A percentile compares a stretch with the other conserved stretches of the same genome.
phyloP scores from a whole-genome alignment of 306 rosid genomes.

The Ammopiptanthus mongolicus region DNA sequence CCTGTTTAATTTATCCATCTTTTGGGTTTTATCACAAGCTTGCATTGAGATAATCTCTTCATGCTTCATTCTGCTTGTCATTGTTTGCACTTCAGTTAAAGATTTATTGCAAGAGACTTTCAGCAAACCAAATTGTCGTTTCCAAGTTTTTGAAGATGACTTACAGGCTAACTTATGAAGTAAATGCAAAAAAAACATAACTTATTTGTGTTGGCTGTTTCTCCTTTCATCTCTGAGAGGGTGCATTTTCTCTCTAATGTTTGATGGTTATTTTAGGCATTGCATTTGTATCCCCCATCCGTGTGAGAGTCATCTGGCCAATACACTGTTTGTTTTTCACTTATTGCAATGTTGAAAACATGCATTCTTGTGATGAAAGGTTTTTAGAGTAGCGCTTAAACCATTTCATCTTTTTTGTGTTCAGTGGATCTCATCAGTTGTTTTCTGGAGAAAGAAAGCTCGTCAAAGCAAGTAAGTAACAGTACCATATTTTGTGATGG shows the following conservation, averaged over 20 bases:
- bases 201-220: not conserved
- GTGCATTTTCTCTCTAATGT: not conserved
- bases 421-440: slow-evolving; percentile 65
- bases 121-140: not conserved
- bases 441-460: slow-evolving; percentile 81
- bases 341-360: not conserved
- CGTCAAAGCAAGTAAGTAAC: slow-evolving; percentile 82
- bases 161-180: not conserved
- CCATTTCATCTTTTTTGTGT: slow-evolving; percentile 17
- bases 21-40: not conserved
- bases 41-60: not conserved
- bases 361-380: not conserved
- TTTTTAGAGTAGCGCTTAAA: slow-evolving; percentile 1
- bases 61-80: not conserved
- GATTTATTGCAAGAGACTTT: not conserved
- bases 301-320: not conserved
- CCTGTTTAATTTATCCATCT: not conserved
- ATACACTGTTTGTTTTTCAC: not conserved
- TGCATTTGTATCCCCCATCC: not conserved
- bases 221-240: not conserved
- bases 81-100: not conserved
- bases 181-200: not conserved
- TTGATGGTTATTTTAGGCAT: not conserved
- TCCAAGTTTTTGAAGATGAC: not conserved
- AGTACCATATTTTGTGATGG: not conserved